Evolutionary conservation across 768 basidiomycete species (phyloP), one percentile per base, ranked within the genome.

Genomic region (Serendipita indica): DNA sequence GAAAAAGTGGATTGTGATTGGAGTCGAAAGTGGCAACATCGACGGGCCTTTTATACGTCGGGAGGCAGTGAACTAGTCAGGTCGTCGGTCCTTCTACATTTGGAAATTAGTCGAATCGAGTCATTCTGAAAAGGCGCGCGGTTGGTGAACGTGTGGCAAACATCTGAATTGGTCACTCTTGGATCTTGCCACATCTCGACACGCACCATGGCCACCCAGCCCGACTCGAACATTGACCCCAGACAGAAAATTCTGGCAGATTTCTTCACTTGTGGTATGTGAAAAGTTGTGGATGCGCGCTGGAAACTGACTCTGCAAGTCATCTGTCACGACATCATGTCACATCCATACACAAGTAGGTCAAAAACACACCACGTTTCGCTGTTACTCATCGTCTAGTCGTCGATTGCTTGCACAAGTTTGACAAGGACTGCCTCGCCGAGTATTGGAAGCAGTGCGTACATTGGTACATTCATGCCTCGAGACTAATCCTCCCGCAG

Each of bases 331-430:
- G 49, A 54, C n/a, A n/a, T 54, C 20, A 54, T 54, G 49, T 10
- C 30, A 6, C 49, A 54, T 54, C 49, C 49, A 22, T 54, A 54
- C 30, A 27, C 22, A 10, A 54, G 41, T 43, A 43, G 27, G 41
- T 5, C 41, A 7, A n/a, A 7, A 43, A 18, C 41, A 7, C 16
- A 12, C 16, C 41, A n/a, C 27, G 16, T 6, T 6, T n/a, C 41
- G 41, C 18, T 25, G 41, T 18, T 43, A 43, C 16, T 43, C 18
- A 43, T n/a, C 18, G 41, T 25, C 16, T 7, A 43, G 41, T 54
- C 49, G 22, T 54, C 49, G 49, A 54, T 10, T 54, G 49, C n/a
- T 12, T 54, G 49, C 49, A 54, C n/a, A 54, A 32, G 30, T 54
- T 54, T 28, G 49, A 54, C 49, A 25, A 32, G 10, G 20, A 54